These are phyloP conservation scores for Solanum rostratum DNA, from an alignment of 257 asterid genomes.

Conservation along the genomic window DNA sequence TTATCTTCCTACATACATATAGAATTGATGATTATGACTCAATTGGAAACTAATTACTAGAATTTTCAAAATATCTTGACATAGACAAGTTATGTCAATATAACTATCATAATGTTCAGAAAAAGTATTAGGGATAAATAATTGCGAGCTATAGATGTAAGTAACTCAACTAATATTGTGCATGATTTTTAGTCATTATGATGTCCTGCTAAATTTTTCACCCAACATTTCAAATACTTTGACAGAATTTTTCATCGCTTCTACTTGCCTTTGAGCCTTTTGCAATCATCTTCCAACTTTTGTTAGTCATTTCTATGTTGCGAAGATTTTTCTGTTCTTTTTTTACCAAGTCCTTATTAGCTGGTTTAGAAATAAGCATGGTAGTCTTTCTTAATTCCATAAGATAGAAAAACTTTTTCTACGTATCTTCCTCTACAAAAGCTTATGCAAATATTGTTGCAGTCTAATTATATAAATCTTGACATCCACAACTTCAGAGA, in stretches of 20 bases:
- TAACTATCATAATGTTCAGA: too few relatives aligned
- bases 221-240: conserved; percentile 8
- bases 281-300: conserved; percentile 8
- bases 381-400: not conserved
- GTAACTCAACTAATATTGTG: too few relatives aligned
- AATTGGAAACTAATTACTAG: too few relatives aligned
- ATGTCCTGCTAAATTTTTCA: conserved; percentile 1
- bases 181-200: conserved; percentile 9
- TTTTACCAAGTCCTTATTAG: conserved; percentile 13
- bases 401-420: not conserved
- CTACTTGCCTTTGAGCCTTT: too few relatives aligned
- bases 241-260: conserved; percentile 1
- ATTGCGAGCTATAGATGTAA: too few relatives aligned
- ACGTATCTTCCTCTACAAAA: not conserved
- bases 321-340: conserved; percentile 13
- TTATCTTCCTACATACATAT: too few relatives aligned
- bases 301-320: conserved; percentile 6
- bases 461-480: conserved; percentile 20
- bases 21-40: too few relatives aligned
- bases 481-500: conserved; percentile 12
- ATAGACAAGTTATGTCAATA: too few relatives aligned
- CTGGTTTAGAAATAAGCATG: not conserved
- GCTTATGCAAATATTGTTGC: conserved; percentile 5
- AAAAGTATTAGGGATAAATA: too few relatives aligned
- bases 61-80: too few relatives aligned